A percentile compares a stretch with the other conserved stretches of the same genome.
Evolutionary conservation across 1,284 basidiomycete species (phyloP).

Genomic region (Gomphus sp.): DNA sequence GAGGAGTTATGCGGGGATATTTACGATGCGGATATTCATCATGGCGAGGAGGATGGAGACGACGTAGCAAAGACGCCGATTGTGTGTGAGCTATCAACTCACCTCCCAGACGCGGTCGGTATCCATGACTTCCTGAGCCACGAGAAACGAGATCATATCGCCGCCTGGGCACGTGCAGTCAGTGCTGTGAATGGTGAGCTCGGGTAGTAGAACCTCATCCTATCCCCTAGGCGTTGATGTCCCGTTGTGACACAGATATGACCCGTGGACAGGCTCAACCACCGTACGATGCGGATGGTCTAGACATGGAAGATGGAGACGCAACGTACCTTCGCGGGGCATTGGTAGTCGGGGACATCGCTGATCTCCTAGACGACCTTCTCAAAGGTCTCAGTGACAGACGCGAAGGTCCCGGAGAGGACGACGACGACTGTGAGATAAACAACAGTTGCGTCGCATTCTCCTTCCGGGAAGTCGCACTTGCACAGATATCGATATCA

Average conservation of each 20-base stretch:
- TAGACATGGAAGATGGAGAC: not conserved
- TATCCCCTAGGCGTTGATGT: not conserved
- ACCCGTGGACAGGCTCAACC: not conserved
- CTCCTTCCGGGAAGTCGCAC: not conserved
- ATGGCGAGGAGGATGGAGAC: not conserved
- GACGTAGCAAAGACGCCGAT: not conserved
- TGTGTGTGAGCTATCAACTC: not conserved
- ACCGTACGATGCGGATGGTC: not conserved
- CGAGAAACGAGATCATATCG: not conserved
- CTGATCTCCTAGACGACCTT: not conserved
- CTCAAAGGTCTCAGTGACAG: not conserved
- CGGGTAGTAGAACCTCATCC: not conserved
- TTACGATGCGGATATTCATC: too few species aligned
- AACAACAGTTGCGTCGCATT: too few species aligned
- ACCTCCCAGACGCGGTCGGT: not conserved
- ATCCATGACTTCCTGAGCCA: not conserved
- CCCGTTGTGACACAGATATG: not conserved
- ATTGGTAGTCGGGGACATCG: not conserved
- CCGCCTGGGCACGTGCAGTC: not conserved
- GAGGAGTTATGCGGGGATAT: not conserved
- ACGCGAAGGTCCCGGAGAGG: not conserved
- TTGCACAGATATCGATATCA: not conserved
- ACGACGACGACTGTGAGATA: not conserved
- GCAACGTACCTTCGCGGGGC: not conserved
- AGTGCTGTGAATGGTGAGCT: not conserved